phyloP scores from a whole-genome alignment of 352 stramenopile genomes.

The Globisporangium heterothallicum region DNA sequence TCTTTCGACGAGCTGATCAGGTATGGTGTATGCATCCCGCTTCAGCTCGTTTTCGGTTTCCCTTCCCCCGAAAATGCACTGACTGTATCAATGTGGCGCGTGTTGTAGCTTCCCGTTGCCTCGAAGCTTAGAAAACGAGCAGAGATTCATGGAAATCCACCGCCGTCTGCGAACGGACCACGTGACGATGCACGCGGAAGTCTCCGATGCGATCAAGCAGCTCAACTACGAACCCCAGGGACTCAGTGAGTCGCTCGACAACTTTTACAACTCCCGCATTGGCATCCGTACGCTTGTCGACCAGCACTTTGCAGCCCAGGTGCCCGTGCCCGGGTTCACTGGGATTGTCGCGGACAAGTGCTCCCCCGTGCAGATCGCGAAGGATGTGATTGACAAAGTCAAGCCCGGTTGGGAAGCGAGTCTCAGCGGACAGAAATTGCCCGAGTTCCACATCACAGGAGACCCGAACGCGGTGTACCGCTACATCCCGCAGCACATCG shows the following conservation, averaged over 20 bases:
- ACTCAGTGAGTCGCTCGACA: conserved; percentile 58
- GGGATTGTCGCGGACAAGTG: conserved; percentile 63
- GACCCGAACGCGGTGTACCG: conserved; percentile 56
- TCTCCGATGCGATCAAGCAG: conserved; percentile 51
- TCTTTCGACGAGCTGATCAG: conserved; percentile 72
- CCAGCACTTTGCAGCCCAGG: conserved; percentile 67
- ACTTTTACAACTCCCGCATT: conserved; percentile 84
- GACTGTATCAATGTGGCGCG: neutral
- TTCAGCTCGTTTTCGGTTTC: too few species aligned
- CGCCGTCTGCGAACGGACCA: conserved; percentile 50
- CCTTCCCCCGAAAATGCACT: too few species aligned
- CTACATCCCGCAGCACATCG: conserved; percentile 80
- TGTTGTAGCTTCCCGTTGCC: conserved; percentile 43
- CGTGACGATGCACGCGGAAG: conserved; percentile 65
- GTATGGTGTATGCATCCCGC: conserved; percentile 3
- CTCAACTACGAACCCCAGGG: conserved; percentile 53
- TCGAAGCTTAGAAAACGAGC: conserved; percentile 47
- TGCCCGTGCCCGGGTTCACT: conserved; percentile 41
- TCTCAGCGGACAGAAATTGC: conserved; percentile 37
- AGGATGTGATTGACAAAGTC: conserved; percentile 50
- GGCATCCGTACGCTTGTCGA: conserved; percentile 81
- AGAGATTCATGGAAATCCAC: conserved; percentile 59
- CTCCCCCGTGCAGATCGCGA: conserved; percentile 61
- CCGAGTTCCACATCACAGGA: conserved; percentile 51
- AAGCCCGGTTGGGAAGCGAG: conserved; percentile 48